Evolutionary conservation across 257 asterid genomes (phyloP), one percentile per base, ranked within the genome.

Genomic region (Solanum phureja): DNA sequence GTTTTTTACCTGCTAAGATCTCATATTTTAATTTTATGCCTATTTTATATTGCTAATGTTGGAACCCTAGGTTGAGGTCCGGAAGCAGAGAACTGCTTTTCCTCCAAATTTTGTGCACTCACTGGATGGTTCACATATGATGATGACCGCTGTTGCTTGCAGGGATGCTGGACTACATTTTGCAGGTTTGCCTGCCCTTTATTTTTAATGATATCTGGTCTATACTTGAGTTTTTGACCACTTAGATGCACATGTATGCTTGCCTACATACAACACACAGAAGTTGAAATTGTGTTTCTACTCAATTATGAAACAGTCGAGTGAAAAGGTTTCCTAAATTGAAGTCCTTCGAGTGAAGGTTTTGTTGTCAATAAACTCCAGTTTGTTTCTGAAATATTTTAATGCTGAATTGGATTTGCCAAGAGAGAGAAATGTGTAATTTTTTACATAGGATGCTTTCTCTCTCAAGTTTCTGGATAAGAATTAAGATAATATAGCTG

Each of bases 91-190:
- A 92, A 95, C 98, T 69, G 98, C 98, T 14, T 97, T 97, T 91
- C 99, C 99, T 87, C 99, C 99, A 46, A 95, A 95, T 93, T 95
- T 97, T 86, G 98, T 97, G 88, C 98, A 97, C 92, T 95, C 98
- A 42, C 90, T 97, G 73, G 98, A 97, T 93, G 98, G 98, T 84
- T 92, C 98, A 4, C 98, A 95, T 92, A 95, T 95, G 99, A 97
- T 97, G 99, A 95, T 97, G 99, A 97, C 99, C 38, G 99, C 98
- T n/a, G 87, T 95, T 75, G 98, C 98, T 88, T 95, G 98, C 89
- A 95, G 96, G 88, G 95, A 95, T 91, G 94, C 95, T 85, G 97
- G 99, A 74, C 90, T 95, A 84, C 94, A 90, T 34, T 97, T 97
- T 88, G 99, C 98, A 91, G 99, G 98, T 96, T 72, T 77, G 87